Conservation (phyloP, 2,329 filamentous ascomycete species). For the Pyricularia grisea region DNA sequence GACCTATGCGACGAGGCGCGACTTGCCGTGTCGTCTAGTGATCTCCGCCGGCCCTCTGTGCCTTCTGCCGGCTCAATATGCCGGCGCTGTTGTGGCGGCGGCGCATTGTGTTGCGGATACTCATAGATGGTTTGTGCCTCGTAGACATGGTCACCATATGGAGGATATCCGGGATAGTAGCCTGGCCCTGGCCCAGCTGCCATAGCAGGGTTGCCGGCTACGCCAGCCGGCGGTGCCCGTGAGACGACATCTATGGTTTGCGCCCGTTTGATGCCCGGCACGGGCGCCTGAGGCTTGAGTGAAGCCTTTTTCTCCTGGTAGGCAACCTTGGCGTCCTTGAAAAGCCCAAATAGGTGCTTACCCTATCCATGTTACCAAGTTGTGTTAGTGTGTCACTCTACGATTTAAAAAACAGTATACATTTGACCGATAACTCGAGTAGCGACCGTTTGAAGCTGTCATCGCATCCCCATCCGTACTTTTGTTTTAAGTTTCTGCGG, state of each 20-base stretch:
- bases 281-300: constrained; percentile 54
- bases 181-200: constrained; percentile 11
- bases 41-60: constrained; percentile 11
- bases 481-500: background rate
- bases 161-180: constrained; percentile 13
- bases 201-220: background rate
- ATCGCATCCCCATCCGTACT: constrained; percentile 5
- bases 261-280: constrained; percentile 43
- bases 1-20: constrained; percentile 30
- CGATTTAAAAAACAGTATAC: background rate
- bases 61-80: constrained; percentile 12
- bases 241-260: constrained; percentile 40
- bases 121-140: constrained; percentile 13
- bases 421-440: background rate
- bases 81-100: constrained; percentile 8
- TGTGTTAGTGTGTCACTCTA: background rate
- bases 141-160: constrained; percentile 16
- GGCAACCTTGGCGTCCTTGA: constrained; percentile 82
- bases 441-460: background rate
- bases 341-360: constrained; percentile 81
- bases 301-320: constrained; percentile 84
- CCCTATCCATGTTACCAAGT: constrained; percentile 42
- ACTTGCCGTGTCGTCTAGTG: constrained; percentile 19
- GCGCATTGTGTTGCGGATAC: constrained; percentile 1
- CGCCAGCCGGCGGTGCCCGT: constrained; percentile 8